Percentiles rank a stretch among this genome's conserved stretches.
These are phyloP conservation scores for Arthrobotrys sinensis DNA, from an alignment of 2,329 filamentous ascomycete species.

Conservation along the genomic window DNA sequence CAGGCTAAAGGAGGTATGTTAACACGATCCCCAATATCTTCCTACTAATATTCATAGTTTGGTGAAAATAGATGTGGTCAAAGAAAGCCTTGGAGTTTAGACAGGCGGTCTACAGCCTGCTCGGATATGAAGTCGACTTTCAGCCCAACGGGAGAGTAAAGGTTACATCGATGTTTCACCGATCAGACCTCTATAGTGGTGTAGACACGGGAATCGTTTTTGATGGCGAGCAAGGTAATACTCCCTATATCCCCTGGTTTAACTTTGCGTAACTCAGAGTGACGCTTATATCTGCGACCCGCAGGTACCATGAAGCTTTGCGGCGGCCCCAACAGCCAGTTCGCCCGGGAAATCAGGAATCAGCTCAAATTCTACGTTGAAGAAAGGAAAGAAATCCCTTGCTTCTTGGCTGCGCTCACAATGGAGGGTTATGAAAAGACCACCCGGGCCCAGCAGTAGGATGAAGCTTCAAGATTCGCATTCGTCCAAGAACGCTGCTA, in stretches of 20 bases:
- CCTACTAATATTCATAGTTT: neutral
- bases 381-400: slow-evolving; percentile 73
- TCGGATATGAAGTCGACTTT: slow-evolving; percentile 96
- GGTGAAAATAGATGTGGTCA: slow-evolving; percentile 77
- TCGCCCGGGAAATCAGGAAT: slow-evolving; percentile 86
- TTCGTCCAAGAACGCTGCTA: neutral
- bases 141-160: slow-evolving; percentile 97
- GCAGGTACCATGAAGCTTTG: slow-evolving; percentile 98
- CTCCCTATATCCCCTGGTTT: slow-evolving; percentile 65
- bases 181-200: slow-evolving; percentile 71
- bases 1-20: slow-evolving; percentile 79
- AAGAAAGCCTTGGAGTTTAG: slow-evolving; percentile 95
- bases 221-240: slow-evolving; percentile 65
- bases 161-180: slow-evolving; percentile 87
- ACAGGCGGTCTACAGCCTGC: slow-evolving; percentile 89
- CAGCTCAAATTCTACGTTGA: slow-evolving; percentile 97
- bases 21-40: neutral
- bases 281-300: slow-evolving; percentile 79
- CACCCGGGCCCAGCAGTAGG: slow-evolving; percentile 63
- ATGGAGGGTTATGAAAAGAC: slow-evolving; percentile 65
- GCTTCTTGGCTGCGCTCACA: slow-evolving; percentile 64
- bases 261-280: slow-evolving; percentile 70
- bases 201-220: slow-evolving; percentile 79
- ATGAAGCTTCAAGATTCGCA: neutral
- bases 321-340: slow-evolving; percentile 87